These are phyloP conservation scores for Bonia amplexicaulis DNA, from an alignment of 176 grass and related monocot genomes.

Conservation along the genomic window DNA sequence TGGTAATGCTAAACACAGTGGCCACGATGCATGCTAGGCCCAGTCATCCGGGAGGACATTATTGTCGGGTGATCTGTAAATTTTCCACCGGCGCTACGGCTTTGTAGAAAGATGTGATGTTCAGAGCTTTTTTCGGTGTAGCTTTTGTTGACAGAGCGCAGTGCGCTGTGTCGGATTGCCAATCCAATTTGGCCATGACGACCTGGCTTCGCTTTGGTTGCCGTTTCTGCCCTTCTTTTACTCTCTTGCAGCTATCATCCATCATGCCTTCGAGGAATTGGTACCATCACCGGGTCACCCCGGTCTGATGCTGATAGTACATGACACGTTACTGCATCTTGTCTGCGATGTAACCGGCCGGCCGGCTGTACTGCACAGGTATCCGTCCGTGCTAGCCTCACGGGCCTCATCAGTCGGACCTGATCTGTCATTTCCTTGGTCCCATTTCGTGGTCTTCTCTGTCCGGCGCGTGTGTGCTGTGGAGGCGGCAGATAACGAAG, in stretches of 20 bases:
- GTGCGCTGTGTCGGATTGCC: slow-evolving; percentile 20
- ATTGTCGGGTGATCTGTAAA: slow-evolving; percentile 47
- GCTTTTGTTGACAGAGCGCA: slow-evolving; percentile 14
- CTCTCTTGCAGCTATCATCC: not conserved
- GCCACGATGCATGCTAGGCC: not conserved
- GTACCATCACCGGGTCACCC: not conserved
- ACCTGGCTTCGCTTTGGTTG: not conserved
- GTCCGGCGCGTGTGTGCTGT: too few relatives aligned
- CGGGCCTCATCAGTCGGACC: not conserved
- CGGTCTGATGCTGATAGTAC: not conserved
- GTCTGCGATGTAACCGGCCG: not conserved
- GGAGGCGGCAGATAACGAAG: not conserved
- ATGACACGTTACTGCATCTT: not conserved
- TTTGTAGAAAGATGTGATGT: slow-evolving; percentile 24
- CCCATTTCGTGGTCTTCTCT: not conserved
- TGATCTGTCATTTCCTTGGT: not conserved
- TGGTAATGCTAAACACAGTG: not conserved
- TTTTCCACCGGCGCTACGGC: slow-evolving; percentile 28
- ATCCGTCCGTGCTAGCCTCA: not conserved
- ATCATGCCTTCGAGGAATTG: not conserved
- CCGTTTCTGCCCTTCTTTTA: not conserved
- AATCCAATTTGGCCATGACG: not conserved
- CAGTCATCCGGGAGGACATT: slow-evolving; percentile 29
- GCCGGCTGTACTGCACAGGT: not conserved
- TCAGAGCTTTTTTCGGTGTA: not conserved